These are phyloP conservation scores for Euphorbia lathyris DNA, from an alignment of 345 rosid species.

Conservation along the genomic window DNA sequence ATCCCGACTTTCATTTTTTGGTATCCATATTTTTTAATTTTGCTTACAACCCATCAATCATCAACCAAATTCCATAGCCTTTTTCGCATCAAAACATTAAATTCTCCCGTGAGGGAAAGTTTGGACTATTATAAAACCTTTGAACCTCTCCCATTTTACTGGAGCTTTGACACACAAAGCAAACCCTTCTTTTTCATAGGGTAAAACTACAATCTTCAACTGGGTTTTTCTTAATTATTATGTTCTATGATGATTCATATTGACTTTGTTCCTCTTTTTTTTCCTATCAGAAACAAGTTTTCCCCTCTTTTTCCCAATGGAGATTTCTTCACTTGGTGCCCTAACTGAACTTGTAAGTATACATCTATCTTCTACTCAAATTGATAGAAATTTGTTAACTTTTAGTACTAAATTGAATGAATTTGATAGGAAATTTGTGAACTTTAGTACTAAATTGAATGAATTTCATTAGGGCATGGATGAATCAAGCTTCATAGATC, in stretches of 20 bases:
- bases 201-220: not conserved
- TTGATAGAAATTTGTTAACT: not conserved
- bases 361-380: not conserved
- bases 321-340: constrained; percentile 44
- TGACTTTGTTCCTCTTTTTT: not conserved
- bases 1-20: not conserved
- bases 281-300: constrained; percentile 19
- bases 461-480: constrained; percentile 43
- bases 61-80: constrained; percentile 11
- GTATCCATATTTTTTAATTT: not conserved
- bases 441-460: not conserved
- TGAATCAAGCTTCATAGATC: constrained; percentile 42
- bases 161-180: constrained; percentile 29
- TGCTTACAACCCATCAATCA: not conserved
- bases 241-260: not conserved
- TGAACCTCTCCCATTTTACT: constrained; percentile 21
- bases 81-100: constrained; percentile 22
- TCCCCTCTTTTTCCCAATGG: constrained; percentile 29
- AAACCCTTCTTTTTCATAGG: constrained; percentile 7
- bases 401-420: not conserved
- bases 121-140: constrained; percentile 21
- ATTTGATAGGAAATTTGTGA: not conserved
- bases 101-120: constrained; percentile 14
- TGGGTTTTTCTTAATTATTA: not conserved
- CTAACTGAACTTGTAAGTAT: constrained; percentile 37